Base-by-base conservation (phyloP, 345 rosid species). In the Populus alba region DNA sequence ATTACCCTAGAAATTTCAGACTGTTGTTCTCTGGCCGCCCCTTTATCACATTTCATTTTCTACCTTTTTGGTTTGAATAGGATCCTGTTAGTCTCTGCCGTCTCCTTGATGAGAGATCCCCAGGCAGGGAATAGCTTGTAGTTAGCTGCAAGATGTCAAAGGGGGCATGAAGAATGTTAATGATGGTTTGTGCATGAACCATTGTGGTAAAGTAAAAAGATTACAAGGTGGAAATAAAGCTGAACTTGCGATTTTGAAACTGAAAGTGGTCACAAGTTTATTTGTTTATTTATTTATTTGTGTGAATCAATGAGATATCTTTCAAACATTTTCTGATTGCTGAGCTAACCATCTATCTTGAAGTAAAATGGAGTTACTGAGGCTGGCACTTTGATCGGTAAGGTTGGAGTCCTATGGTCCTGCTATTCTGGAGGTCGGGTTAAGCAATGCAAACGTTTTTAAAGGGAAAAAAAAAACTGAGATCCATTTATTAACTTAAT, bases 1-100 rank as follows among this genome's bases (percentile, higher is more conserved):
- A 51, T 71, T 57, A 78, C 71, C 37, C 51, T 65, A 41, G 59
- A 51, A 79, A 70, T 22, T 65, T 65, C 12, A 53, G 80, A 84
- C 72, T 23, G 45, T 37, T 78, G 66, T 75, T 77, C 77, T 47
- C 53, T 70, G 11, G n/a, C 55, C 62, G 70, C 74, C 29, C 39
- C 16, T 31, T 18, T 31, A 7, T 68, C 17, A 31, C 57, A 45
- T 3, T 37, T 82, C 67, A 13, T 37, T 49, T 47, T 31, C 45
- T 43, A 43, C 47, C 39, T 73, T 74, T 33, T 25, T 70, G 73
- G 27, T 22, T 7, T 25, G 69, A 75, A 65, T 57, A 75, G 68
- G 72, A 79, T 70, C 68, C 49, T 72, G 70, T 39, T 77, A 74
- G 49, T 81, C 41, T 70, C 37, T 9, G 7, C 45, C 25, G 35